Base-by-base conservation (phyloP, 2,329 filamentous ascomycete species). In the Aspergillus terreus region DNA sequence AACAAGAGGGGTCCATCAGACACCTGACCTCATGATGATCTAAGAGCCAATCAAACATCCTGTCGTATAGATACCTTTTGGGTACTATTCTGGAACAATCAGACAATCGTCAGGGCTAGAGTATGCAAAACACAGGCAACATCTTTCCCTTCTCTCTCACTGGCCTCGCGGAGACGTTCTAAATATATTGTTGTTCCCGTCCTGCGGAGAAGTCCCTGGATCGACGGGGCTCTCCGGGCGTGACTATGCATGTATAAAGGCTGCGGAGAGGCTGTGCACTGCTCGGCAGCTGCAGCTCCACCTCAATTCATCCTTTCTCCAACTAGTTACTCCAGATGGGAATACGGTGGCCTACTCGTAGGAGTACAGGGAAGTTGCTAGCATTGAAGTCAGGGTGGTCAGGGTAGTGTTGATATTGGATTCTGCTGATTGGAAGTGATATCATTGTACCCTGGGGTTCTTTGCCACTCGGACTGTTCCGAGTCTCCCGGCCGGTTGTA, bases 241-340 rank as follows among this genome's bases (percentile, higher is more conserved):
- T 25, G 6, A n/a, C 6, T 38, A 15, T 6, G 11, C n/a, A 42
- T 47, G 50, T 55, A 52, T 50, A 56, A 56, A 54, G 51, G 51
- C 10, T 30, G 53, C 49, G 44, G 48, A 42, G 40, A 51, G 56
- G 56, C 55, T 51, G 55, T 51, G 55, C 49, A 51, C 10, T n/a
- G 44, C 44, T 23, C 38, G 41, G 47, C 43, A 51, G 32, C 43
- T 36, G 35, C 10, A 19, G 40, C 15, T 42, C 40, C 40, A 42
- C 40, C 15, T 23, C 40, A 23, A 23, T 30, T 30, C 27, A 9
- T 10, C 27, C 40, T 17, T 23, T 17, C 15, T 42, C 17, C 15
- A 42, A 30, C 27, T 30, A 27, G 9, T 27, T 19, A 23, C 27
- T 10, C 7, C 27, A 30, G 27, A 30, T 30, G 27, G 27, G 27